Conservation (phyloP, 2,329 filamentous ascomycete species). For the Oidium heveae region DNA sequence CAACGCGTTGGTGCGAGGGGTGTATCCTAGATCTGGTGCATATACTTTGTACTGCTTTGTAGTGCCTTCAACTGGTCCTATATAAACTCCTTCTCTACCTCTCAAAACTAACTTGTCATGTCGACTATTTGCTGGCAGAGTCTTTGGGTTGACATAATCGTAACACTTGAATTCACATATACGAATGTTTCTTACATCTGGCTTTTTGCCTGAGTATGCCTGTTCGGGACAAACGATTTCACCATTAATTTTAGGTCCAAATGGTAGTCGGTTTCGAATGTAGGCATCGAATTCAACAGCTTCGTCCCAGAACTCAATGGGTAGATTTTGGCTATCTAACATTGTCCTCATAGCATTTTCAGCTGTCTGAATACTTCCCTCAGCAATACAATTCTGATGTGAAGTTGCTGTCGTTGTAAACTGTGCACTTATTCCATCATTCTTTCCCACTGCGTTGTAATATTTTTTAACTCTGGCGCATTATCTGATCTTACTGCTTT, state of each 20-base stretch:
- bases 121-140: not conserved
- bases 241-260: not conserved
- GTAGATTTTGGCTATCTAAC: not conserved
- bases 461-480: no score
- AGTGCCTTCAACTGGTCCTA: not conserved
- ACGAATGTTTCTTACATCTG: not conserved
- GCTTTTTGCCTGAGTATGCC: not conserved
- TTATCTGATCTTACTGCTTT: no score
- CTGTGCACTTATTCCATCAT: not conserved
- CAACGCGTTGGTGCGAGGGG: not conserved
- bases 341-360: not conserved
- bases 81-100: not conserved
- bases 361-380: no score
- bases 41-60: not conserved
- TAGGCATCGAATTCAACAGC: not conserved
- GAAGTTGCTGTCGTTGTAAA: not conserved
- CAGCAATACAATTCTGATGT: not conserved
- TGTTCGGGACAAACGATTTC: not conserved
- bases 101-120: not conserved
- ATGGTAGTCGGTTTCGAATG: not conserved
- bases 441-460: no score
- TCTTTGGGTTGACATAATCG: not conserved
- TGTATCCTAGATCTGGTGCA: not conserved
- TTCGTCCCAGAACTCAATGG: no score
- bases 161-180: not conserved